Percentiles rank a stretch among this genome's conserved stretches.
phyloP scores from a whole-genome alignment of 164 flowering plant genomes.

The Kalanchoe fedtschenkoi region DNA sequence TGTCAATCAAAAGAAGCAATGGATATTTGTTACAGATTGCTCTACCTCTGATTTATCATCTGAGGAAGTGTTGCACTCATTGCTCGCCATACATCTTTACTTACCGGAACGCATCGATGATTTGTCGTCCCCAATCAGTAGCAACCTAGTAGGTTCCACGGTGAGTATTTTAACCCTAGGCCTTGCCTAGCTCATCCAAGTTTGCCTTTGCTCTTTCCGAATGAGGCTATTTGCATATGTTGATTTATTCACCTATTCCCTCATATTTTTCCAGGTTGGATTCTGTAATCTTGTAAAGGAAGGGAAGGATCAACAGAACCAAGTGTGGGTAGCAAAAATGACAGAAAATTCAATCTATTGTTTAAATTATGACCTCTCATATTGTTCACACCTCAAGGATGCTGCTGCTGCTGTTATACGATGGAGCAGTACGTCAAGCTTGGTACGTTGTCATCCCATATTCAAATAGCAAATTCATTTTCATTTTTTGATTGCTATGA shows the following conservation, averaged over 20 bases:
- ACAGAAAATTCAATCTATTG: constrained; percentile 70
- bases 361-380: constrained; percentile 27
- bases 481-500: not conserved
- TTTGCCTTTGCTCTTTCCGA: not conserved
- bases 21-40: constrained; percentile 90
- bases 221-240: not conserved
- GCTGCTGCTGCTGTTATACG: constrained; percentile 39
- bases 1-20: constrained; percentile 62
- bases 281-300: constrained; percentile 71
- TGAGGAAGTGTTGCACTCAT: constrained; percentile 27
- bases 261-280: constrained; percentile 45
- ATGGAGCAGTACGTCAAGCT: constrained; percentile 51
- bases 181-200: not conserved
- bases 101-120: constrained; percentile 35
- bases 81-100: constrained; percentile 79
- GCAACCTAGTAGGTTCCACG: constrained; percentile 54
- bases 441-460: constrained; percentile 21
- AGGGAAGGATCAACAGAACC: constrained; percentile 49
- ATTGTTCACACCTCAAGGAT: constrained; percentile 50
- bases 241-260: not conserved
- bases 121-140: constrained; percentile 41
- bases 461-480: not conserved
- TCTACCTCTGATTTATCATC: constrained; percentile 24
- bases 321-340: constrained; percentile 91
- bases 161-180: not conserved